A percentile compares a stretch with the other conserved stretches of the same genome.
Conservation (phyloP, 768 basidiomycete genomes). For the Leccinum broughii region DNA sequence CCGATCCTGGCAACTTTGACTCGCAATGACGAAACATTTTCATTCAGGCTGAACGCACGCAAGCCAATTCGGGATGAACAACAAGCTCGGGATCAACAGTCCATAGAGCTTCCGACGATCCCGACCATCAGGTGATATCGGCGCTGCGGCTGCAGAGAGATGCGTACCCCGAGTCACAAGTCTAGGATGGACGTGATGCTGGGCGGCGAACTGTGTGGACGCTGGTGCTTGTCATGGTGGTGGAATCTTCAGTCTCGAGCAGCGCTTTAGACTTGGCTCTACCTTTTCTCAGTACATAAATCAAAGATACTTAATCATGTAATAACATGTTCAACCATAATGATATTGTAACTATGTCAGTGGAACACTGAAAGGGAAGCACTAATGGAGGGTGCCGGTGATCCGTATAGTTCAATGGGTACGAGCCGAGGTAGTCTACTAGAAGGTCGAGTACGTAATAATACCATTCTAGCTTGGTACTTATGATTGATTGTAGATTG, state of each 20-base stretch:
- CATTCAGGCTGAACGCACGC: conserved; percentile 17
- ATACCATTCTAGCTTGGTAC: not conserved
- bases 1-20: not conserved
- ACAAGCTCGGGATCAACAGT: not conserved
- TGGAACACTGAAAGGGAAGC: not conserved
- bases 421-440: not conserved
- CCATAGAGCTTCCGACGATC: not conserved
- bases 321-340: not conserved
- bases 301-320: not conserved
- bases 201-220: not conserved
- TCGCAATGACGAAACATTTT: not conserved
- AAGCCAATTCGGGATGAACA: conserved; percentile 20
- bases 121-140: not conserved
- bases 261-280: not conserved
- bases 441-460: not conserved
- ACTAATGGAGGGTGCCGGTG: not conserved
- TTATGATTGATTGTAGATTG: not conserved
- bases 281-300: not conserved
- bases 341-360: not conserved
- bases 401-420: not conserved
- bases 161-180: no score
- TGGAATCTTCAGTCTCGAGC: not conserved
- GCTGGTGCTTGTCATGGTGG: not conserved
- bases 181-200: not conserved
- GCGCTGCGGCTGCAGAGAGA: not conserved